A percentile compares a stretch with the other conserved stretches of the same genome.
Evolutionary conservation across 23 red algal species (phyloP).

Genomic region (Pyropia yezoensis): DNA sequence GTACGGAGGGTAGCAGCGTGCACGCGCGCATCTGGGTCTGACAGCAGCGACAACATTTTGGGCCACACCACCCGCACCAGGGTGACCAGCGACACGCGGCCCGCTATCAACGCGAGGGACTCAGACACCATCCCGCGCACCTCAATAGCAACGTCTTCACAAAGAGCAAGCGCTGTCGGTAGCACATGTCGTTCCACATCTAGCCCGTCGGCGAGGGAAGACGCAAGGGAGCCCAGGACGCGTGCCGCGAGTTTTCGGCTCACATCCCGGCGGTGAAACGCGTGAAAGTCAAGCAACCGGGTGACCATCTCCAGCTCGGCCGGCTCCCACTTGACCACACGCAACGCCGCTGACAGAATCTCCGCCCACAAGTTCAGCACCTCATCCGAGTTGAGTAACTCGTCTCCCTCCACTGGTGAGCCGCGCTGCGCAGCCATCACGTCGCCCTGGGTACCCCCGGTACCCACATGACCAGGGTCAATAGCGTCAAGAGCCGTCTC

Average conservation of each 20-base stretch:
- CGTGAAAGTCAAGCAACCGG: neutral
- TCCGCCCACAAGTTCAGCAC: constrained; percentile 17
- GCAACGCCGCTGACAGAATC: constrained; percentile 1
- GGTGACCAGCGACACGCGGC: neutral
- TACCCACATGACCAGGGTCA: neutral
- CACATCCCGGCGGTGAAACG: neutral
- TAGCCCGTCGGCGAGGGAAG: neutral
- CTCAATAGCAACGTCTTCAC: constrained; percentile 1
- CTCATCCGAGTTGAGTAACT: constrained; percentile 24
- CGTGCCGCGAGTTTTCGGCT: constrained; percentile 11
- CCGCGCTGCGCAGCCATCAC: too few species aligned
- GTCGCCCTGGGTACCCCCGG: too few species aligned
- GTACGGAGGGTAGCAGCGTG: neutral
- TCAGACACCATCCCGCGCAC: constrained; percentile 9
- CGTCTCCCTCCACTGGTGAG: constrained; percentile 7
- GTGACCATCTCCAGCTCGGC: neutral
- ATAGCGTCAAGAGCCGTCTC: constrained; percentile 41
- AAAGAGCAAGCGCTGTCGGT: neutral
- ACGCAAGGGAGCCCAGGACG: neutral
- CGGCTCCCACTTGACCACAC: neutral
- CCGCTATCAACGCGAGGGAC: constrained; percentile 1
- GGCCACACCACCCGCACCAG: constrained; percentile 5
- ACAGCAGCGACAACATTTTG: neutral
- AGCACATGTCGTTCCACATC: neutral
- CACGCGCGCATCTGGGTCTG: constrained; percentile 1